Conservation (phyloP, 2,329 filamentous ascomycete species). For the Colletotrichum echinochloae region DNA sequence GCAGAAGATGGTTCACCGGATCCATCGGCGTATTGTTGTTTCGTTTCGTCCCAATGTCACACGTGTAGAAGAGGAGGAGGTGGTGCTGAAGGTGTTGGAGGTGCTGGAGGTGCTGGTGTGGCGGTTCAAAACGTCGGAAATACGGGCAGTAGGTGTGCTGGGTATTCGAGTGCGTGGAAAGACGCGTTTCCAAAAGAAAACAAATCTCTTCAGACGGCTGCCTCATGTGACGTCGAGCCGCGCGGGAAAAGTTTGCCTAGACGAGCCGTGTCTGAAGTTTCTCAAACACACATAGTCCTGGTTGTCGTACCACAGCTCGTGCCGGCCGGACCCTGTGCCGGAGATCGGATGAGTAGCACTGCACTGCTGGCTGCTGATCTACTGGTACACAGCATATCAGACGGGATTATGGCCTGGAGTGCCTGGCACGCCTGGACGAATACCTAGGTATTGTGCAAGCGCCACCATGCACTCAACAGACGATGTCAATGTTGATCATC, state of each 20-base stretch:
- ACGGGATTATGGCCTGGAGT: background rate
- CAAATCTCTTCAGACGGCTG: background rate
- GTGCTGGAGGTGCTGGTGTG: no score
- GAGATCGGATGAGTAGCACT: background rate
- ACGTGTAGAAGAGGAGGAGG: conserved; percentile 25
- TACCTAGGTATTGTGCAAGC: background rate
- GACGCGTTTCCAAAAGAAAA: background rate
- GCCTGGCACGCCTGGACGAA: background rate
- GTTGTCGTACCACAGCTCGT: background rate
- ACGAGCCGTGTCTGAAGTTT: conserved; percentile 20
- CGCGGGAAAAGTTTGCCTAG: background rate
- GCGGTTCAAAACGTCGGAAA: conserved; percentile 24
- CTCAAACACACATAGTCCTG: background rate
- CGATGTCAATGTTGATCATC: background rate
- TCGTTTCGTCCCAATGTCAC: conserved; percentile 36
- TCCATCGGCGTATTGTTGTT: conserved; percentile 32
- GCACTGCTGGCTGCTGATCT: background rate
- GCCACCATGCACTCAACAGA: background rate
- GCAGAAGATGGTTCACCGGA: conserved; percentile 1
- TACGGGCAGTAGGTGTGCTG: background rate
- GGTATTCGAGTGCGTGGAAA: conserved; percentile 13
- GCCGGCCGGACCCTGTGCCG: background rate
- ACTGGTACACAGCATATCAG: no score
- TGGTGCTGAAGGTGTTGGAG: no score
- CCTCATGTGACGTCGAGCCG: conserved; percentile 13